Percentiles rank a stretch among this genome's conserved stretches.
phyloP scores from a whole-genome alignment of 345 rosid species.

The Pistacia atlantica region DNA sequence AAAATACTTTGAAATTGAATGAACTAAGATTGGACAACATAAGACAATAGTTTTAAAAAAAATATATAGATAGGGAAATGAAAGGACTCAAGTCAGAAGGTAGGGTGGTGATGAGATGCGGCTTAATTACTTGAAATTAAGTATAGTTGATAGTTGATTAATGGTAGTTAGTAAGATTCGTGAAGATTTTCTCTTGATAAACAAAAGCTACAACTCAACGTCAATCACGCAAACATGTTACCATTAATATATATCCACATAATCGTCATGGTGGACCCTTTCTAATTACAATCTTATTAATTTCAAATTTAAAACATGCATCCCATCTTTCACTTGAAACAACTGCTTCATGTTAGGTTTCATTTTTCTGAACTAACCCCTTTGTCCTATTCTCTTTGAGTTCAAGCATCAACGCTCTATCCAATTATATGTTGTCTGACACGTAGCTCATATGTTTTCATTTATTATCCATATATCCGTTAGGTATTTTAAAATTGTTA shows the following conservation, averaged over 20 bases:
- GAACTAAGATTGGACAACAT: background rate
- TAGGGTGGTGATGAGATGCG: background rate
- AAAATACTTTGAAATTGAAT: too few species aligned
- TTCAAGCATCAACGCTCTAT: too few species aligned
- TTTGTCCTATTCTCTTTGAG: background rate
- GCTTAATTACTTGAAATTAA: background rate
- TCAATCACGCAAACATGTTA: constrained; percentile 74
- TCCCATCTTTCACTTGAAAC: background rate
- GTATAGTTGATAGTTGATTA: background rate
- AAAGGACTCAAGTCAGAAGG: background rate
- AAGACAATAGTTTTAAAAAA: background rate
- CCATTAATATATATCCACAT: background rate
- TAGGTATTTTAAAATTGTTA: too few species aligned
- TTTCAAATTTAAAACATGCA: background rate
- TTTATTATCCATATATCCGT: too few species aligned
- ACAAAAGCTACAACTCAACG: constrained; percentile 50
- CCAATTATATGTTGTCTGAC: too few species aligned
- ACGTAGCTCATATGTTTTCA: too few species aligned
- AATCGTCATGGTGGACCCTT: constrained; percentile 20
- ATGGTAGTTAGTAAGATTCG: constrained; percentile 71
- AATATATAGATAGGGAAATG: background rate
- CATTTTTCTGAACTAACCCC: constrained; percentile 26
- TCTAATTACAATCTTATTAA: background rate
- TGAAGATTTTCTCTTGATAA: constrained; percentile 51
- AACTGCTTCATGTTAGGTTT: constrained; percentile 25